Conservation (phyloP, 352 stramenopile genomes). For the Globisporangium radiosum region DNA sequence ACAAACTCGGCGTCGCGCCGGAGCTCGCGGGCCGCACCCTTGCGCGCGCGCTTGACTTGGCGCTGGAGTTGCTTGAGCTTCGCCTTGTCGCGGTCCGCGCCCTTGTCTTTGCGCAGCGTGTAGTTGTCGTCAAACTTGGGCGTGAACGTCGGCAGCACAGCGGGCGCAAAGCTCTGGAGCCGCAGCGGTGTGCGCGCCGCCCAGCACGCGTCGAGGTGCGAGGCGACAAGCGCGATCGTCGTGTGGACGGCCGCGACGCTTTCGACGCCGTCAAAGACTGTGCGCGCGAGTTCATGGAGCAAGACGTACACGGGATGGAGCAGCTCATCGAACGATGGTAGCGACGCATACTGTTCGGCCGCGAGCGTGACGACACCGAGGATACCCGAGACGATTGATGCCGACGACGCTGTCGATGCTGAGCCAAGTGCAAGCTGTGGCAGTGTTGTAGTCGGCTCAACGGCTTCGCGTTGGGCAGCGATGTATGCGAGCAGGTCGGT, state of each 20-base stretch:
- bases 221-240: conserved; percentile 42
- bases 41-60: conserved; percentile 96
- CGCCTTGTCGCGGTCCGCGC: conserved; percentile 69
- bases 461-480: conserved; percentile 2
- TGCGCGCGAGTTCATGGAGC: conserved; percentile 51
- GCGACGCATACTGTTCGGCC: conserved; percentile 45
- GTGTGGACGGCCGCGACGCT: conserved; percentile 29
- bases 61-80: conserved; percentile 89
- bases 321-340: conserved; percentile 72
- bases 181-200: conserved; percentile 46
- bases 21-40: conserved; percentile 93
- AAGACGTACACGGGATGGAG: conserved; percentile 68
- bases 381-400: conserved; percentile 36
- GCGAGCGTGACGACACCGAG: conserved; percentile 40
- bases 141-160: conserved; percentile 69
- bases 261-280: conserved; percentile 16
- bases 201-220: conserved; percentile 41
- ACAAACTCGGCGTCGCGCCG: conserved; percentile 92
- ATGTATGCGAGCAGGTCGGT: conserved; percentile 42
- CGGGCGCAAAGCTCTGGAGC: conserved; percentile 68
- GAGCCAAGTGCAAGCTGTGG: conserved; percentile 33
- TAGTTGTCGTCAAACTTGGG: conserved; percentile 92
- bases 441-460: conserved; percentile 15
- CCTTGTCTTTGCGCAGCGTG: conserved; percentile 89
- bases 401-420: conserved; percentile 35